A percentile compares a stretch with the other conserved stretches of the same genome.
phyloP scores from a whole-genome alignment of 768 basidiomycete genomes.

The Lentinula boryana region DNA sequence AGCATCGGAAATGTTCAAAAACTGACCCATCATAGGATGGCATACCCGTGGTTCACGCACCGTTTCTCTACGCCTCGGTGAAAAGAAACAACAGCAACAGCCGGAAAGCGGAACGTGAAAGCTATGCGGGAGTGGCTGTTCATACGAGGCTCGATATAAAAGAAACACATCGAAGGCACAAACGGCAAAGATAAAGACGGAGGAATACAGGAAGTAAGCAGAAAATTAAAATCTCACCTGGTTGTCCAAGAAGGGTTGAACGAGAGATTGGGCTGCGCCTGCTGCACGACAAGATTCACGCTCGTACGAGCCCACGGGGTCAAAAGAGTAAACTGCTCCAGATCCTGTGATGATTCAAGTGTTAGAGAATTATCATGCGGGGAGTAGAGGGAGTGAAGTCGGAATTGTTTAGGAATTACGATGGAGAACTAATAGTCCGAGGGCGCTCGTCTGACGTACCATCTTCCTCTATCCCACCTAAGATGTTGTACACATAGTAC shows the following conservation, averaged over 20 bases:
- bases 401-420: slow-evolving; percentile 11
- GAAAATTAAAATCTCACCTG: slow-evolving; percentile 55
- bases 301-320: slow-evolving; percentile 97
- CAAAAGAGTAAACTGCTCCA: slow-evolving; percentile 99
- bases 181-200: background rate
- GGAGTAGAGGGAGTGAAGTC: slow-evolving; percentile 14
- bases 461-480: slow-evolving; percentile 94
- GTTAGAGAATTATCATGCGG: slow-evolving; percentile 6
- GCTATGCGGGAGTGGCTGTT: background rate
- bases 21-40: background rate
- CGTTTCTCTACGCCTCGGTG: background rate
- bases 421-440: slow-evolving; percentile 10
- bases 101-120: background rate
- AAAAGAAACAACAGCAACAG: background rate
- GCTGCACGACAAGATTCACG: slow-evolving; percentile 95
- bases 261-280: slow-evolving; percentile 88
- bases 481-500: slow-evolving; percentile 95
- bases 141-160: background rate
- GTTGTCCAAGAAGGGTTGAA: slow-evolving; percentile 98
- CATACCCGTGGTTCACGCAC: background rate
- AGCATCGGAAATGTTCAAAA: background rate
- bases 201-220: slow-evolving; percentile 17
- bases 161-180: background rate
- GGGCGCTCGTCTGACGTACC: slow-evolving; percentile 46
- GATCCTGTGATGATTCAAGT: slow-evolving; percentile 47